Base-by-base conservation (phyloP, 2,329 filamentous ascomycete species). In the Aureobasidium pullulans region DNA sequence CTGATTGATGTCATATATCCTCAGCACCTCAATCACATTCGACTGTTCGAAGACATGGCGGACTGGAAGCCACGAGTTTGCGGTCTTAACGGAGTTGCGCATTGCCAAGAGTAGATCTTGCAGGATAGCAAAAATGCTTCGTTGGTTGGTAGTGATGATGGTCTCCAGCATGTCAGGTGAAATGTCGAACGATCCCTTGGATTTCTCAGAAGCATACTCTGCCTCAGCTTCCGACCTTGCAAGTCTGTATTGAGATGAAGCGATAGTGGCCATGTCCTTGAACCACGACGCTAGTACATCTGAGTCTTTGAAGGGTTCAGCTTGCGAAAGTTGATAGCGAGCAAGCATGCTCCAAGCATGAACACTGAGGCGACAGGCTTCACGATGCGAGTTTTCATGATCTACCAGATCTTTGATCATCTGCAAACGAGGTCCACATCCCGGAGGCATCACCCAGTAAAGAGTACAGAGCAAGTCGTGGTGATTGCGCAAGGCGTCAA, bases 381-480 rank as follows among this genome's bases (percentile, higher is more conserved):
- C 81, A 54, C 76, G 75, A 68, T 85, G 83, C 10, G 83, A 85
- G 15, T 66, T 76, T 13, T 77, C 72, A 60, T 83, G 80, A 62
- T 84, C 77, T 13, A 85, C 81, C 6, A 86, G 74, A 56, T 78
- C 74, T 31, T 74, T 77, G 49, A 85, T 75, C 6, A 77, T 72
- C 54, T 78, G 73, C 4, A 84, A 63, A 44, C 77, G 75, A 42
- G 81, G 81, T n/a, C 83, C 75, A 65, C 75, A 79, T 1, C 74
- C 72, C 31, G 78, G 69, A 29, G 83, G 82, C 39, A 80, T 78
- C 43, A 77, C 78, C 74, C 77, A 84, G 66, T 85, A 85, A 13
- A 86, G 71, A 3, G 80, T 82, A 58, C 79, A 82, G 0, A 86
- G 74, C 15, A 86, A 72, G 65, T 85, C 82, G 63, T 84, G 82